These are phyloP conservation scores for Penicillium subrubescens DNA, from an alignment of 495 filamentous ascomycete genomes.

Conservation along the genomic window DNA sequence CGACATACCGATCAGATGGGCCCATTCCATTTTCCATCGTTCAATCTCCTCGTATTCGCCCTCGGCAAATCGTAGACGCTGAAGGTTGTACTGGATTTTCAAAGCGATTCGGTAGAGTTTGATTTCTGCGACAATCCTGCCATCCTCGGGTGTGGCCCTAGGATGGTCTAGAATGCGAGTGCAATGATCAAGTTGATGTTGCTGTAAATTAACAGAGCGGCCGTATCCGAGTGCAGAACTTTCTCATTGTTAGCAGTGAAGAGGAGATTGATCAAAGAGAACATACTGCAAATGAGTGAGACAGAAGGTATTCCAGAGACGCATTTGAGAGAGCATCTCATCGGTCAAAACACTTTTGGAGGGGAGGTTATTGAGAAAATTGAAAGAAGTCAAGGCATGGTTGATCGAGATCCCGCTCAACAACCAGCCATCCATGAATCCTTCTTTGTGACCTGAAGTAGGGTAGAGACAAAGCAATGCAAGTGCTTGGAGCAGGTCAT, in stretches of 20 bases:
- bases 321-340: constrained; percentile 37
- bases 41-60: constrained; percentile 42
- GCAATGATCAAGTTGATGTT: constrained; percentile 40
- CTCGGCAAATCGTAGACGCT: constrained; percentile 35
- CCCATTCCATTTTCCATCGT: constrained; percentile 45
- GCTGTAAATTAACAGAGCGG: constrained; percentile 37
- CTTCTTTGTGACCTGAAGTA: constrained; percentile 38
- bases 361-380: constrained; percentile 31
- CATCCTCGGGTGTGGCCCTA: constrained; percentile 37
- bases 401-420: constrained; percentile 47
- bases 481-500: constrained; percentile 41
- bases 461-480: constrained; percentile 43
- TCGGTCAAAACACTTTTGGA: constrained; percentile 31
- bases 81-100: constrained; percentile 30
- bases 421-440: constrained; percentile 45
- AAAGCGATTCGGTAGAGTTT: constrained; percentile 39
- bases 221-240: constrained; percentile 44
- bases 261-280: neutral
- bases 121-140: constrained; percentile 41
- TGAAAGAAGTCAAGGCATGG: constrained; percentile 40
- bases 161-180: constrained; percentile 39
- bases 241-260: neutral
- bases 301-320: constrained; percentile 45
- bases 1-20: constrained; percentile 38
- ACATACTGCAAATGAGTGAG: constrained; percentile 43